Evolutionary conservation across 345 rosid species (phyloP).

Genomic region (Populus davidiana): DNA sequence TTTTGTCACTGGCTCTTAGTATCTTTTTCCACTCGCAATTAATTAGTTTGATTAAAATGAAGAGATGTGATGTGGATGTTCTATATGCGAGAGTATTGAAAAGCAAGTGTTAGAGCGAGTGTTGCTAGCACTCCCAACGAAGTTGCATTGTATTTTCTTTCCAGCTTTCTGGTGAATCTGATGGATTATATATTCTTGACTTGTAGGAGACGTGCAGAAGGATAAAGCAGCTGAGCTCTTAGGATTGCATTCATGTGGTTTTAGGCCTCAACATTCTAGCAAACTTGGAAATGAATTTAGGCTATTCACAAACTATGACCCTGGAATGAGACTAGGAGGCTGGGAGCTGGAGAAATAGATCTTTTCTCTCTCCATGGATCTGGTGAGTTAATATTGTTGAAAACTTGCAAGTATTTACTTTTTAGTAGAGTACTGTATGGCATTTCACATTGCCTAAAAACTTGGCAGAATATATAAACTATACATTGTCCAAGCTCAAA

Average conservation of each 20-base stretch:
- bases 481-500: background rate
- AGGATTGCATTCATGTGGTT: slow-evolving; percentile 68
- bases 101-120: no score
- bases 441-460: background rate
- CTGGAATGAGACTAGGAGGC: slow-evolving; percentile 80
- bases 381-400: background rate
- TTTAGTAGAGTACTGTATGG: background rate
- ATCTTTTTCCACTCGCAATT: no score
- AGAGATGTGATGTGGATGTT: no score
- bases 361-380: background rate
- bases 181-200: background rate
- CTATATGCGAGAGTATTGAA: no score
- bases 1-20: no score
- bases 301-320: slow-evolving; percentile 75
- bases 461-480: background rate
- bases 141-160: background rate
- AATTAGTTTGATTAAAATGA: no score
- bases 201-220: slow-evolving; percentile 81
- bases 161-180: background rate
- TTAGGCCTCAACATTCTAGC: slow-evolving; percentile 76
- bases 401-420: no score
- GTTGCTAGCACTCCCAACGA: background rate
- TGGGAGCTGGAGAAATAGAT: slow-evolving; percentile 54
- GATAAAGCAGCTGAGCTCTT: slow-evolving; percentile 73
- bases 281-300: slow-evolving; percentile 89